These are phyloP conservation scores for Talaromyces sp. DNA, from an alignment of 2,329 filamentous ascomycete species.

Conservation along the genomic window DNA sequence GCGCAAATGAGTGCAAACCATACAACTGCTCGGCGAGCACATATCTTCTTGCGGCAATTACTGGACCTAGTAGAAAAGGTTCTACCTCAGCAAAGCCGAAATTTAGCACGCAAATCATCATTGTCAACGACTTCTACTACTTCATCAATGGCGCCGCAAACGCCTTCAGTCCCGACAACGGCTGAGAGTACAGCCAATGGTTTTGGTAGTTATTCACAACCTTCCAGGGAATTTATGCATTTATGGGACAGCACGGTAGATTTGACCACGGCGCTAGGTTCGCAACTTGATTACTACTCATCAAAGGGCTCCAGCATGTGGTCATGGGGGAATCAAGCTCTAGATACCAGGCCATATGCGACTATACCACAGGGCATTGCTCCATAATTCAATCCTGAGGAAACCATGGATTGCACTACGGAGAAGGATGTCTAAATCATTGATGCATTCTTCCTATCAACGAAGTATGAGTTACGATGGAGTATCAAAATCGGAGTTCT, in stretches of 20 bases:
- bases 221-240: conserved; percentile 18
- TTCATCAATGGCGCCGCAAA: conserved; percentile 3
- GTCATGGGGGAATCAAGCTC: conserved; percentile 14
- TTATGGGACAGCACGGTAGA: conserved; percentile 19
- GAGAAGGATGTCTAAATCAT: neutral
- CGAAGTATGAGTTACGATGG: conserved; percentile 2
- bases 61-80: conserved; percentile 17
- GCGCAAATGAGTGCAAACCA: conserved; percentile 20
- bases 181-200: neutral
- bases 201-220: neutral
- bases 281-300: conserved; percentile 19
- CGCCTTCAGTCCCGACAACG: neutral
- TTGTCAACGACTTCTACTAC: neutral
- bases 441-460: neutral
- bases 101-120: neutral
- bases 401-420: neutral
- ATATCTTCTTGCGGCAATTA: conserved; percentile 20
- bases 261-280: conserved; percentile 16
- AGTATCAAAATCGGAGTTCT: neutral
- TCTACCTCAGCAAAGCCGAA: conserved; percentile 11
- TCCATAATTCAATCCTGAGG: conserved; percentile 1
- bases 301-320: conserved; percentile 18
- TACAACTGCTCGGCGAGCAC: conserved; percentile 17
- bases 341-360: conserved; percentile 8
- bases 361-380: conserved; percentile 2